Percentiles rank a stretch among this genome's conserved stretches.
Evolutionary conservation across 768 basidiomycete species (phyloP).

Genomic region (Hydnum rufescens): DNA sequence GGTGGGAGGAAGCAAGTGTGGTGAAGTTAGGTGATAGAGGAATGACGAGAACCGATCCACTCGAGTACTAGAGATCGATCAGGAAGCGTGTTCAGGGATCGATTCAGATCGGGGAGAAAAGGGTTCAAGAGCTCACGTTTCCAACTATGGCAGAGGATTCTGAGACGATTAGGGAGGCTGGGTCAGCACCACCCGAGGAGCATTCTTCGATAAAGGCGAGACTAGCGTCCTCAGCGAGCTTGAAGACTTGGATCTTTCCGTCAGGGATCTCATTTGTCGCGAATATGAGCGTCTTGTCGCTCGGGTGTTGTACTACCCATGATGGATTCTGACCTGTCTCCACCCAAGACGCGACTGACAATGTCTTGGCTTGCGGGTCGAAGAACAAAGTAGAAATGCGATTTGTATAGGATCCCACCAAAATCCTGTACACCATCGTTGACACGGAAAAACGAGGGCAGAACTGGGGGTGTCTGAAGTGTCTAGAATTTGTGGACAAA

Average conservation of each 20-base stretch:
- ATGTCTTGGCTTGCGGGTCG: slow-evolving; percentile 26
- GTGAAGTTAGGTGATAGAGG: slow-evolving; percentile 31
- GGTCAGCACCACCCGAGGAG: slow-evolving; percentile 37
- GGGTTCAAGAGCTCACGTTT: slow-evolving; percentile 37
- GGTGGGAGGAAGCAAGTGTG: slow-evolving; percentile 22
- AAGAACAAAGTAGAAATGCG: slow-evolving; percentile 45
- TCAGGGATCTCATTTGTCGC: slow-evolving; percentile 45
- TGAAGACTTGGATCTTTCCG: slow-evolving; percentile 43
- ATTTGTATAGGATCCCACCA: slow-evolving; percentile 24
- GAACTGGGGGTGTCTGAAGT: too few relatives aligned
- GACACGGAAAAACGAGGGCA: not conserved
- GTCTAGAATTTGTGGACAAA: too few relatives aligned
- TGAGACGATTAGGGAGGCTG: slow-evolving; percentile 42
- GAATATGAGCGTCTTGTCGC: slow-evolving; percentile 37
- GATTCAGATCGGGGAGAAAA: slow-evolving; percentile 1
- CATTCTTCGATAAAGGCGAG: slow-evolving; percentile 30
- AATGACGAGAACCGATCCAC: slow-evolving; percentile 36
- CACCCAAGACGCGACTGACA: slow-evolving; percentile 14
- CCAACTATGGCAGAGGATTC: slow-evolving; percentile 41
- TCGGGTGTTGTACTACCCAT: slow-evolving; percentile 50
- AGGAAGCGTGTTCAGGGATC: not conserved
- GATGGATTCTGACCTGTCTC: slow-evolving; percentile 29
- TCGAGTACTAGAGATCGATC: slow-evolving; percentile 35
- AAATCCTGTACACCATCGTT: slow-evolving; percentile 15
- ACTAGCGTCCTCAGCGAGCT: slow-evolving; percentile 31